A percentile compares a stretch with the other conserved stretches of the same genome.
phyloP scores from a whole-genome alignment of 139 green algal genomes.

The Auxenochlorella pyrenoidosa region DNA sequence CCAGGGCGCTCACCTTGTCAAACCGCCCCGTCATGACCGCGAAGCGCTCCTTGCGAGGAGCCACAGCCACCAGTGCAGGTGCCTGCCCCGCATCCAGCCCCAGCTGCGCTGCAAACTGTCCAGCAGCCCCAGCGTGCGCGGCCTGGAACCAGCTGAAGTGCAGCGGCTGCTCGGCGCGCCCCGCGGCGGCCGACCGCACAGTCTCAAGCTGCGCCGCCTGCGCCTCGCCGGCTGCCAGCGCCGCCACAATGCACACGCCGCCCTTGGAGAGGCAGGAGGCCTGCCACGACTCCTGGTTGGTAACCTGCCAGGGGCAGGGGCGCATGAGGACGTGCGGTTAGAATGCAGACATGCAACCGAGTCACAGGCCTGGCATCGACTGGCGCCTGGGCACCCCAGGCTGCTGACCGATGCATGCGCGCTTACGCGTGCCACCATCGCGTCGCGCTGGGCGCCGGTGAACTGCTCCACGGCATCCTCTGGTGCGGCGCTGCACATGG shows the following conservation, averaged over 20 bases:
- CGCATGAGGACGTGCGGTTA: no score
- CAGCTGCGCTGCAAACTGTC: slow-evolving; percentile 32
- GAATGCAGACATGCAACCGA: no score
- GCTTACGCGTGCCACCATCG: slow-evolving; percentile 2
- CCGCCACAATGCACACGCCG: slow-evolving; percentile 51
- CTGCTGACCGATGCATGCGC: background rate
- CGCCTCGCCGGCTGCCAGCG: slow-evolving; percentile 29
- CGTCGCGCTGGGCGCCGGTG: background rate
- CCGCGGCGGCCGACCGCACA: background rate
- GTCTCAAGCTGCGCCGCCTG: background rate
- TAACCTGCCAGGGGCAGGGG: slow-evolving; percentile 25
- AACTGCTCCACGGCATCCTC: slow-evolving; percentile 31
- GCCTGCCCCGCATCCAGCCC: slow-evolving; percentile 26
- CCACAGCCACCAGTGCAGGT: slow-evolving; percentile 54
- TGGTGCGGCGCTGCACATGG: slow-evolving; percentile 4
- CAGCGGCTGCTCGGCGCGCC: slow-evolving; percentile 23
- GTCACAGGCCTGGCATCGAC: no score
- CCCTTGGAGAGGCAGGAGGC: slow-evolving; percentile 33
- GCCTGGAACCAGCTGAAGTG: slow-evolving; percentile 33
- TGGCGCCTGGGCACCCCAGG: no score
- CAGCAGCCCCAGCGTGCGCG: background rate
- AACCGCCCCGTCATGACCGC: slow-evolving; percentile 35
- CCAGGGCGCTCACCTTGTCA: background rate
- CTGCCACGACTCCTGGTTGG: slow-evolving; percentile 19
- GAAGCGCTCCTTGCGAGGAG: slow-evolving; percentile 41